Evolutionary conservation across 257 asterid species (phyloP), one percentile per base, ranked within the genome.

Genomic region (Anisodus tanguticus): DNA sequence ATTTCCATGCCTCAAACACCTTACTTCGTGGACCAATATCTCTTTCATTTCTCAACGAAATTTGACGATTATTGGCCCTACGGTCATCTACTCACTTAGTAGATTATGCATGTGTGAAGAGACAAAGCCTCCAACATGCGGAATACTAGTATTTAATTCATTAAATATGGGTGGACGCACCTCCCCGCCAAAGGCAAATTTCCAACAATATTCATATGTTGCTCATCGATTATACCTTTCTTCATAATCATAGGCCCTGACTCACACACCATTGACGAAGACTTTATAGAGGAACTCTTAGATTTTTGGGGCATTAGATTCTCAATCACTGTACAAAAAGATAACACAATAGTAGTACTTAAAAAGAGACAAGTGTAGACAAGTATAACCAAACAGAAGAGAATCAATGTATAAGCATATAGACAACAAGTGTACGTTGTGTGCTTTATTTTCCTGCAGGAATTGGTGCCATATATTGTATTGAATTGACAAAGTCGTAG

Each of bases 401-500:
- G 60, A 13, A 55, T 55, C n/a, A 5, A 4, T 0, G 6, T 0
- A 22, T 22, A 22, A 22, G 26, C 26, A 55, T 55, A 55, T 13
- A 55, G 60, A 17, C n/a, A 55, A 55, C 7, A 55, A 55, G 60
- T 55, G 45, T 41, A 41, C 45, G 45, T 41, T 55, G 19, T 4
- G 60, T 55, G 3, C 6, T 55, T 12, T 55, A 41, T 41, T 41
- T 41, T 41, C 45, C 45, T 41, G 45, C 3, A 5, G 39, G 39
- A n/a, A 19, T 72, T 72, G 59, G 80, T 45, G 10, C 80, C 80
- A 22, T 22, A 3, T 71, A 45, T 3, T 71, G 79, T 43, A 71
- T 71, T 45, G 39, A 71, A 58, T 71, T 71, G 79, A 71, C 58
- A 71, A 41, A 8, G 45, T 69, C 16, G 35, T 64, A 31, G 45